A percentile compares a stretch with the other conserved stretches of the same genome.
Conservation (phyloP, 306 rosid genomes). For the Mimosa pudica region DNA sequence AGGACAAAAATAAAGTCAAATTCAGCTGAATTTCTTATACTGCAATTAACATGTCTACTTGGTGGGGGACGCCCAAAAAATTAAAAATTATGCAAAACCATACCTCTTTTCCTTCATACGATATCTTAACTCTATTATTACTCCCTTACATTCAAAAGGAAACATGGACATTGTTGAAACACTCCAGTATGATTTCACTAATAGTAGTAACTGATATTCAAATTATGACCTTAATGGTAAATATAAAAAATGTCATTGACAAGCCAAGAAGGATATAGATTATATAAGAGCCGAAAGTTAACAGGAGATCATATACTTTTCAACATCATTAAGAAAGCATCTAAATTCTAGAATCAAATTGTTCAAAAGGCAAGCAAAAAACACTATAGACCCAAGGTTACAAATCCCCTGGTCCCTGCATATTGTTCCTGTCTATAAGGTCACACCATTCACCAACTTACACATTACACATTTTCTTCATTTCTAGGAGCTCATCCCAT, state of each 20-base stretch:
- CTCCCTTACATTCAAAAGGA: not conserved
- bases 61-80: not conserved
- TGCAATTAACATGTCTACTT: slow-evolving; percentile 4
- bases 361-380: slow-evolving; percentile 35
- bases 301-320: slow-evolving; percentile 39
- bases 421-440: slow-evolving; percentile 29
- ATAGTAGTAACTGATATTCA: not conserved
- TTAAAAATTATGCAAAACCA: not conserved
- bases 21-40: slow-evolving; percentile 8
- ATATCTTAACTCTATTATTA: not conserved
- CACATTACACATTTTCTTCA: not conserved
- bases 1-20: slow-evolving; percentile 32
- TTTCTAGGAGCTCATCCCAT: slow-evolving; percentile 21
- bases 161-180: not conserved
- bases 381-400: slow-evolving; percentile 14
- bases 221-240: not conserved
- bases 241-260: not conserved
- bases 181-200: not conserved
- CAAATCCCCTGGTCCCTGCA: slow-evolving; percentile 4
- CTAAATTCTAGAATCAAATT: slow-evolving; percentile 37
- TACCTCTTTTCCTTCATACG: not conserved
- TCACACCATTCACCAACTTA: not conserved
- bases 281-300: slow-evolving; percentile 10
- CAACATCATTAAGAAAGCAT: slow-evolving; percentile 57
- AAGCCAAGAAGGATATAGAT: not conserved